A percentile compares a stretch with the other conserved stretches of the same genome.
These are phyloP conservation scores for Schizonepeta tenuifolia DNA, from an alignment of 257 asterid genomes.

Conservation along the genomic window DNA sequence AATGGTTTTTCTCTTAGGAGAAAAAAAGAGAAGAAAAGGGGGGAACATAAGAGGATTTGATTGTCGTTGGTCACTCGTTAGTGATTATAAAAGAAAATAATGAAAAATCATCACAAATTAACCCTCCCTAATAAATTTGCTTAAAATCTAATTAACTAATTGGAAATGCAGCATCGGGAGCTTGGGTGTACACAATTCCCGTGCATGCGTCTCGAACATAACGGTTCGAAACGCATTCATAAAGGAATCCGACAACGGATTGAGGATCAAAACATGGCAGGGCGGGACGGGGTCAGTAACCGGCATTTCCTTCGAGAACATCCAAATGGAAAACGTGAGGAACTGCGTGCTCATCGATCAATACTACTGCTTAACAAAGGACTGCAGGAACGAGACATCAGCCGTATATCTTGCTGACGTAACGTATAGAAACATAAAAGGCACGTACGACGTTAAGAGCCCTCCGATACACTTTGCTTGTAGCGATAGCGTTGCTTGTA, in stretches of 20 bases:
- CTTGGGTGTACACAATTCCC: conserved; percentile 79
- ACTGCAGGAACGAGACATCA: conserved; percentile 75
- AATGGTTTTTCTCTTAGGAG: too few relatives aligned
- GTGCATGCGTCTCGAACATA: conserved; percentile 86
- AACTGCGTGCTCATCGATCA: conserved; percentile 90
- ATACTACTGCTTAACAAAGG: conserved; percentile 85
- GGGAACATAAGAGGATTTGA: too few relatives aligned
- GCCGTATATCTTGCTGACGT: conserved; percentile 75
- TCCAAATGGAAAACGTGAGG: conserved; percentile 87
- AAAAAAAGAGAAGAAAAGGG: too few relatives aligned
- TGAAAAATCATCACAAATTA: too few relatives aligned
- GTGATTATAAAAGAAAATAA: not conserved
- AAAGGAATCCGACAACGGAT: conserved; percentile 78
- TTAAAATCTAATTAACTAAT: not conserved
- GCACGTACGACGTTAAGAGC: conserved; percentile 80
- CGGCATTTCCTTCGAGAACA: conserved; percentile 72
- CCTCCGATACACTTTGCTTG: conserved; percentile 98
- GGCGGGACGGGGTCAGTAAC: conserved; percentile 93
- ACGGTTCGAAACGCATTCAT: conserved; percentile 73
- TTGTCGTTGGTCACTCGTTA: too few relatives aligned
- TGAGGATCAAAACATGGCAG: conserved; percentile 96
- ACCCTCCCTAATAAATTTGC: too few relatives aligned
- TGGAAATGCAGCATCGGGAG: conserved; percentile 78
- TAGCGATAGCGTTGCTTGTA: conserved; percentile 83
- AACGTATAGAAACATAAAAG: conserved; percentile 74